phyloP scores from a whole-genome alignment of 179 eudicot species.

The Beta lomatogona region DNA sequence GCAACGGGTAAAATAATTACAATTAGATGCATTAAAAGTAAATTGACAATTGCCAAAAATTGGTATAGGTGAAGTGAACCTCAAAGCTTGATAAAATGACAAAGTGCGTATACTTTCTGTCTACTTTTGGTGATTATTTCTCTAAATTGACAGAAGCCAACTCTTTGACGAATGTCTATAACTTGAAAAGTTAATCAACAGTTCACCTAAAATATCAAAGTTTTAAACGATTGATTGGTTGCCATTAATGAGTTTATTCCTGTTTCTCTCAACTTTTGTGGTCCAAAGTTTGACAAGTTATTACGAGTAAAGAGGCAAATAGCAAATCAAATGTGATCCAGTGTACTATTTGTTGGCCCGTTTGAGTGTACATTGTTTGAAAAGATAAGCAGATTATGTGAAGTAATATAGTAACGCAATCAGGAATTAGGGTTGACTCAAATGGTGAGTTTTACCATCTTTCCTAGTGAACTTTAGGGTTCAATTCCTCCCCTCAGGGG shows the following conservation, averaged over 20 bases:
- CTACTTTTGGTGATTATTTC: not conserved
- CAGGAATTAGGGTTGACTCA: no score
- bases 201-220: not conserved
- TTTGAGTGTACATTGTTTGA: not conserved
- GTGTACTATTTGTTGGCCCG: not conserved
- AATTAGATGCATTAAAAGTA: not conserved
- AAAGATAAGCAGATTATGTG: not conserved
- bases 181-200: not conserved
- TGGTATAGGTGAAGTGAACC: constrained; percentile 21
- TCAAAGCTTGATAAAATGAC: not conserved
- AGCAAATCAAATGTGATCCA: not conserved
- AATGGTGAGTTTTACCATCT: no score
- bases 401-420: not conserved
- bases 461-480: no score
- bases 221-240: constrained; percentile 3
- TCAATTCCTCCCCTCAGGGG: no score
- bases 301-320: not conserved
- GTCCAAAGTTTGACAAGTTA: not conserved
- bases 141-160: not conserved
- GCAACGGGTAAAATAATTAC: not conserved
- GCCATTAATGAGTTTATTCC: not conserved
- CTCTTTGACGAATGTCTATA: constrained; percentile 7
- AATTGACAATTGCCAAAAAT: not conserved
- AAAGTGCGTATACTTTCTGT: not conserved
- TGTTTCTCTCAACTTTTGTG: not conserved